These are phyloP conservation scores for Trichoderma asperellum DNA, from an alignment of 2,329 filamentous ascomycete species.

Conservation along the genomic window DNA sequence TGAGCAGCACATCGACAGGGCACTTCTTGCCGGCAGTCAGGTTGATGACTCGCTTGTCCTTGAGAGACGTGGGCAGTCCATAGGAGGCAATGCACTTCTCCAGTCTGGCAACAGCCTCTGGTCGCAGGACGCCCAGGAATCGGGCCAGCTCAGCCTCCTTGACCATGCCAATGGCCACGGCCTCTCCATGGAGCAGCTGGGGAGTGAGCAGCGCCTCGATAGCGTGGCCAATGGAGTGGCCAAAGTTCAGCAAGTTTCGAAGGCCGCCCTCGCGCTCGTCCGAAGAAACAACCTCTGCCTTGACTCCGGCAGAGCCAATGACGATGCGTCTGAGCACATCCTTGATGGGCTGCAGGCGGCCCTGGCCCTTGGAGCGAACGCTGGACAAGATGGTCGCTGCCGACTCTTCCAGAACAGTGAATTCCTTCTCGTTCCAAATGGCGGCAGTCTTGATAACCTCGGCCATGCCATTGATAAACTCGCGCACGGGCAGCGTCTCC, in stretches of 20 bases:
- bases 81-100: constrained; percentile 95
- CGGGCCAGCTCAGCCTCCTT: constrained; percentile 94
- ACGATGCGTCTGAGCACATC: constrained; percentile 77
- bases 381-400: constrained; percentile 70
- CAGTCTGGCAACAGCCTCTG: constrained; percentile 84
- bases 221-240: constrained; percentile 96
- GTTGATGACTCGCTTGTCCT: constrained; percentile 80
- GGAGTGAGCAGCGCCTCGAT: constrained; percentile 95
- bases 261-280: constrained; percentile 95
- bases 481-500: constrained; percentile 83
- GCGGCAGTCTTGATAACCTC: constrained; percentile 98
- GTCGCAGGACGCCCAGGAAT: constrained; percentile 81
- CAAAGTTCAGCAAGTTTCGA: constrained; percentile 94
- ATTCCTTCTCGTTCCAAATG: constrained; percentile 90
- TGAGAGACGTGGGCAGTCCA: constrained; percentile 80
- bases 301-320: constrained; percentile 86
- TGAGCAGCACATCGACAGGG: constrained; percentile 79
- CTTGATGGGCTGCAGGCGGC: constrained; percentile 71
- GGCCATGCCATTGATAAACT: constrained; percentile 98
- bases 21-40: constrained; percentile 86
- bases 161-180: constrained; percentile 97
- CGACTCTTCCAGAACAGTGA: constrained; percentile 80
- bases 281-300: constrained; percentile 90
- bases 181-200: constrained; percentile 93
- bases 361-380: constrained; percentile 43